Percentiles rank a stretch among this genome's conserved stretches.
phyloP scores from a whole-genome alignment of 2,329 filamentous ascomycete species.

The Monosporascus sp. region DNA sequence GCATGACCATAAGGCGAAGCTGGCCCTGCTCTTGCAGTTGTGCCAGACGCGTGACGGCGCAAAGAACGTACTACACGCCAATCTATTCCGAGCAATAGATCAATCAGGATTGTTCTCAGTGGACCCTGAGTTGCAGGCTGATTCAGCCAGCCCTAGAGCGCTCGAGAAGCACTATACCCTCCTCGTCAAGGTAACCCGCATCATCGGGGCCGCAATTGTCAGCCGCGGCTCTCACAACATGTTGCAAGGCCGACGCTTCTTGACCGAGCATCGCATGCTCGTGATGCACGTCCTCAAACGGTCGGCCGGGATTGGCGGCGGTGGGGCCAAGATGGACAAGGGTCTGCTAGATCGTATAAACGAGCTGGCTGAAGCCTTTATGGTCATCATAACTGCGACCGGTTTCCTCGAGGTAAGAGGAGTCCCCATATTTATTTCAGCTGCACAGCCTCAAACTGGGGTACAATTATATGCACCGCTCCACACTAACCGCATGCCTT shows the following conservation, averaged over 20 bases:
- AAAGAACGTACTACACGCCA: conserved; percentile 79
- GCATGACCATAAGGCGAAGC: conserved; percentile 61
- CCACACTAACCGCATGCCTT: neutral
- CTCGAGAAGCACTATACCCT: conserved; percentile 80
- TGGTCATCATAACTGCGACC: conserved; percentile 75
- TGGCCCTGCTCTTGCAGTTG: conserved; percentile 77
- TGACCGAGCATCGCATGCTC: conserved; percentile 74
- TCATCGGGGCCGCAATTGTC: conserved; percentile 77
- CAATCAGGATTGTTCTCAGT: conserved; percentile 80
- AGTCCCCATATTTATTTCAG: neutral
- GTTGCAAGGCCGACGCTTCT: conserved; percentile 71
- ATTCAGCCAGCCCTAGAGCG: conserved; percentile 62
- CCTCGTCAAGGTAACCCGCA: conserved; percentile 71
- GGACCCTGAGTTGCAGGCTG: conserved; percentile 86
- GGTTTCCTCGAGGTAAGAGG: conserved; percentile 72
- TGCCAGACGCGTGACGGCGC: conserved; percentile 82
- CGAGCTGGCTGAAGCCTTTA: conserved; percentile 79
- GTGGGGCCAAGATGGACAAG: conserved; percentile 29
- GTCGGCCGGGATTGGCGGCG: conserved; percentile 67
- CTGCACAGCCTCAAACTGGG: neutral
- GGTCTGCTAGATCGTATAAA: conserved; percentile 57
- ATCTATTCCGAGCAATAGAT: conserved; percentile 75
- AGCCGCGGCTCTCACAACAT: conserved; percentile 79
- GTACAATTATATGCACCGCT: conserved; percentile 6
- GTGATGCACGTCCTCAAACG: conserved; percentile 89